Evolutionary conservation across 768 basidiomycete genomes (phyloP), one percentile per base, ranked within the genome.

Genomic region (Lactarius indigo): DNA sequence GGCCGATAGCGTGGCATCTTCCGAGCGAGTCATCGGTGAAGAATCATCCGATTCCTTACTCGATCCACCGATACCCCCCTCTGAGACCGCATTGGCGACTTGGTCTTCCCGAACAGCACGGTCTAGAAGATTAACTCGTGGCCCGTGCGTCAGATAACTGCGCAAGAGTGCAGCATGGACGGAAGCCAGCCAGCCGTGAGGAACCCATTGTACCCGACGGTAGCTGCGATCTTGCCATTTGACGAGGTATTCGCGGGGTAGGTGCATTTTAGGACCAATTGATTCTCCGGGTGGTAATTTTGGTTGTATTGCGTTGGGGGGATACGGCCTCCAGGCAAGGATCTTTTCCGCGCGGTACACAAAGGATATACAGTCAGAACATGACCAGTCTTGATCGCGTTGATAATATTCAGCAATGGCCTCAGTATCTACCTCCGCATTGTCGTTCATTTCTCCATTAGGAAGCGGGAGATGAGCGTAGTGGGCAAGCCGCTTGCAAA

Each of bases 171-270:
- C 73, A n/a, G 77, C 74, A 60, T 85, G 80, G n/a, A 84, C 87
- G 12, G 89, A 84, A 35, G 87, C 79, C 2, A 97, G 80, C 94
- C 94, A 98, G 80, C 90, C 87, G 72, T 98, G 95, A 35, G 94
- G 90, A 2, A 97, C 94, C 95, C 95, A 98, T 74, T 90, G 83
- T 13, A 85, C 78, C 52, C 89, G 85, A 61, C 90, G 80, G 75
- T 91, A 98, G 69, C 94, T 92, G 55, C 89, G 79, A 47, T 82
- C 86, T 10, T 76, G 76, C 94, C 94, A 98, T 75, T 98, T 98
- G 63, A 98, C 86, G 15, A 98, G 85, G 74, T 98, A 98, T 76
- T 96, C 93, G 54, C 96, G 79, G n/a, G 92, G 92, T 18, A 96
- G 81, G 39, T 78, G 71, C 30, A 79, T 74, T 74, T 88, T 94